A percentile compares a stretch with the other conserved stretches of the same genome.
These are phyloP conservation scores for Cucurbita moschata DNA, from an alignment of 306 rosid species.

Conservation along the genomic window DNA sequence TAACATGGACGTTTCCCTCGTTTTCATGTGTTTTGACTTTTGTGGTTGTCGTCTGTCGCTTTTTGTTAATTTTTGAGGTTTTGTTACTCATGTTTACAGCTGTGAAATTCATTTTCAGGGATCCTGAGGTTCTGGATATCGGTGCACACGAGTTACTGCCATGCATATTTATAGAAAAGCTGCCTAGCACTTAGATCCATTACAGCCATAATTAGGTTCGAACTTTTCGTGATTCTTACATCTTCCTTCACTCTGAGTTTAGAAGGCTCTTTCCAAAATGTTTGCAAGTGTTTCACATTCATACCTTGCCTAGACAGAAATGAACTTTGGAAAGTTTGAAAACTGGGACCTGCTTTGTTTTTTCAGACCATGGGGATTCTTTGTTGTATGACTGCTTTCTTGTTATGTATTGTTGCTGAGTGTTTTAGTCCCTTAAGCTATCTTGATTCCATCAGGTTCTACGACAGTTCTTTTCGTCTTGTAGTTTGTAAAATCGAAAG, in stretches of 20 bases:
- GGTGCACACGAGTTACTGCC: conserved; percentile 75
- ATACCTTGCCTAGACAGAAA: not conserved
- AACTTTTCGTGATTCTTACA: not conserved
- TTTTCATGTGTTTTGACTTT: not conserved
- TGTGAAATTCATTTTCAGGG: conserved; percentile 27
- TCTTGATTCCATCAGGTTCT: not conserved
- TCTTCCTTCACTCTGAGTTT: not conserved
- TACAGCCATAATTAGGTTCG: not conserved
- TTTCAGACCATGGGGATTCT: not conserved
- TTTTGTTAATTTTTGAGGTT: not conserved
- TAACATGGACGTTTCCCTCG: not conserved
- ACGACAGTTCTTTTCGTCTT: not conserved
- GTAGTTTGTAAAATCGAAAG: not conserved
- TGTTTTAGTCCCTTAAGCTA: not conserved
- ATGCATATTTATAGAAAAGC: conserved; percentile 43
- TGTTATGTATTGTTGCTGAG: not conserved
- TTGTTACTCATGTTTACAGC: not conserved
- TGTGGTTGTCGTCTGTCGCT: not conserved
- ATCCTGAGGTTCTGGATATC: conserved; percentile 75
- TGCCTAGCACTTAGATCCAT: not conserved
- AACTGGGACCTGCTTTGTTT: not conserved
- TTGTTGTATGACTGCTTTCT: not conserved
- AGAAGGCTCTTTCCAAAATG: not conserved
- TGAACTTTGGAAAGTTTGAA: not conserved
- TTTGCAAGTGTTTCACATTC: not conserved